A percentile compares a stretch with the other conserved stretches of the same genome.
phyloP scores from a whole-genome alignment of 352 stramenopile species.

The Elongisporangium prolatum region DNA sequence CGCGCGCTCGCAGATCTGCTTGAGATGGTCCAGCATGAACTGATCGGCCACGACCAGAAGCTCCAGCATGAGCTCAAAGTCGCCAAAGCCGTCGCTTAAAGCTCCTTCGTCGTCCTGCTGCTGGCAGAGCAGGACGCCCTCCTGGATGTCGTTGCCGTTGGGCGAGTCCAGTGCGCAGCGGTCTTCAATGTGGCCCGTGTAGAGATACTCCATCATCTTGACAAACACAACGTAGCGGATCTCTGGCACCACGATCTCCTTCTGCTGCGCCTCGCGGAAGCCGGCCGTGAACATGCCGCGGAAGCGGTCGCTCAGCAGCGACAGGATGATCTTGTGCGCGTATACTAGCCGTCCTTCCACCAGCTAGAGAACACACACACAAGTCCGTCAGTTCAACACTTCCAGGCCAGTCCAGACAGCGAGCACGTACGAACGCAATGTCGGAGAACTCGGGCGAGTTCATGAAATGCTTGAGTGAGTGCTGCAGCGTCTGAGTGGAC shows the following conservation, averaged over 20 bases:
- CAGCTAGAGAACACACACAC: conserved; percentile 27
- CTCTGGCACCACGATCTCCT: conserved; percentile 88
- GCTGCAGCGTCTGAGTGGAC: conserved; percentile 56
- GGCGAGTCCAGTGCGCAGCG: conserved; percentile 24
- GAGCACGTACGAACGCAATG: conserved; percentile 87
- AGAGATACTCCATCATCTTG: conserved; percentile 93
- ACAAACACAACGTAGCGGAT: conserved; percentile 90
- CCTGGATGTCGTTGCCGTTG: conserved; percentile 13
- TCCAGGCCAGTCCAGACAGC: no score
- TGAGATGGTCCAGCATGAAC: conserved; percentile 97
- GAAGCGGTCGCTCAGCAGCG: conserved; percentile 91
- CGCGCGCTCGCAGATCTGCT: conserved; percentile 91
- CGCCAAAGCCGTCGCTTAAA: no score
- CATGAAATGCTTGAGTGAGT: conserved; percentile 85
- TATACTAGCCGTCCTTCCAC: conserved; percentile 92
- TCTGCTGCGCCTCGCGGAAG: conserved; percentile 84
- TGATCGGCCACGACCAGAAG: conserved; percentile 92
- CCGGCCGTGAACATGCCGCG: conserved; percentile 93
- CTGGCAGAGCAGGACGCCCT: conserved; percentile 8
- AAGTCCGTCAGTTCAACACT: conserved; percentile 4
- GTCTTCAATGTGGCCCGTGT: conserved; percentile 72
- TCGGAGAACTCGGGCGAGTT: conserved; percentile 93
- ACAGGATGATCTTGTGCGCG: conserved; percentile 93
- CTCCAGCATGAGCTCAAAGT: conserved; percentile 79
- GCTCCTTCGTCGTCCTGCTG: conserved; percentile 33